Base-by-base conservation (phyloP, 352 stramenopile genomes). In the Globisporangium megalacanthum region DNA sequence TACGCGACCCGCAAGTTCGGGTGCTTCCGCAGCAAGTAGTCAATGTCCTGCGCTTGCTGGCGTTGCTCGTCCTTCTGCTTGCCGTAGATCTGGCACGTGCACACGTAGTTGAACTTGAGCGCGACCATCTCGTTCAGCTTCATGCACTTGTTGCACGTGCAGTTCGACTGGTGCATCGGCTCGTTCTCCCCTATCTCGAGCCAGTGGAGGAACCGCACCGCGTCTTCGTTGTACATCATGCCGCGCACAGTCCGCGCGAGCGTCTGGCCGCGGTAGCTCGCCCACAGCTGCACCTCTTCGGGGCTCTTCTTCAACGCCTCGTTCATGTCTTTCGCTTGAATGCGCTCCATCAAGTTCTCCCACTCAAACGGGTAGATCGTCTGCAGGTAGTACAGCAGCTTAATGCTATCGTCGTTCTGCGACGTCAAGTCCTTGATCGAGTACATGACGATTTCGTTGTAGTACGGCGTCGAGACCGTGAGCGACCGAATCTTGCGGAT, bases 381-480 rank as follows among this genome's bases (percentile, higher is more conserved):
- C 61, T 93, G 77, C 58, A 97, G 69, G 62, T 99, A 99, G 39
- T 98, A 96, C 58, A 99, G 65, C 17, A 97, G 89, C 41, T 96
- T 99, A 49, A 99, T 96, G 60, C 94, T 95, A 67, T 95, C 85
- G 39, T 93, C 85, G 49, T 95, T 95, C 55, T 92, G 76, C 0
- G 76, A 64, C 3, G 83, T 93, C 53, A 95, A 59, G 33, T 95
- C 85, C 69, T 95, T 92, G 60, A 95, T 85, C 63, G 85, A 95
- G 69, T 93, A 95, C 75, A 95, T 60, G 25, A 95, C 85, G 41
- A 95, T 95, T 85, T 95, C 85, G 55, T 79, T 93, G 72, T 93
- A 95, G 69, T 95, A 95, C 49, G 88, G 85, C n/a, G 85, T 95
- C 20, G 85, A 83, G 4, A 95, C 67, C 0, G 77, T 91, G 19